A percentile compares a stretch with the other conserved stretches of the same genome.
Evolutionary conservation across 2,329 filamentous ascomycete genomes (phyloP).

Genomic region (Eutypa lata): DNA sequence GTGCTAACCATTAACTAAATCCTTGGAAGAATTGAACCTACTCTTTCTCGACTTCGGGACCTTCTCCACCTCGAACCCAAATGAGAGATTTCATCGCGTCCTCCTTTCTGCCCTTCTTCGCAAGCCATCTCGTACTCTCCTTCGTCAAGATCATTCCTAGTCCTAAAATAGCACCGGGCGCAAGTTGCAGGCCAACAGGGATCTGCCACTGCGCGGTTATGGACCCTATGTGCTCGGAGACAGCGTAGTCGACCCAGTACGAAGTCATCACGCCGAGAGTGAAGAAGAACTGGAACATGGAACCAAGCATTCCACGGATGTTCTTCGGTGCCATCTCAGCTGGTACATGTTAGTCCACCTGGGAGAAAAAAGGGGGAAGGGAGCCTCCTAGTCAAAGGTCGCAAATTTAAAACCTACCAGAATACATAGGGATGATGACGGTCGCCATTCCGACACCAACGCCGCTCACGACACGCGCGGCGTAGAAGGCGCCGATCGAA

Average conservation of each 20-base stretch:
- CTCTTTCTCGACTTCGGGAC: neutral
- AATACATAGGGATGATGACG: conserved; percentile 37
- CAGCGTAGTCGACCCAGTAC: conserved; percentile 53
- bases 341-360: neutral
- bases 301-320: conserved; percentile 44
- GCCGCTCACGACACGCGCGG: conserved; percentile 28
- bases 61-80: conserved; percentile 44
- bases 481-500: conserved; percentile 32
- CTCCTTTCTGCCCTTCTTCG: conserved; percentile 39
- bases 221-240: conserved; percentile 28
- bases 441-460: conserved; percentile 29
- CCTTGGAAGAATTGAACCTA: neutral
- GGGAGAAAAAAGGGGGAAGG: too few relatives aligned
- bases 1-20: neutral
- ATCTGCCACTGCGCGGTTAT: conserved; percentile 51
- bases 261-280: conserved; percentile 44
- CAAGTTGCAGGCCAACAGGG: conserved; percentile 49
- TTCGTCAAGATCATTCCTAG: conserved; percentile 45
- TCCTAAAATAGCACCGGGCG: conserved; percentile 44
- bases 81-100: conserved; percentile 45
- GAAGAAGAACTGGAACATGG: conserved; percentile 50
- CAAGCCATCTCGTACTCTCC: conserved; percentile 49
- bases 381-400: too few relatives aligned
- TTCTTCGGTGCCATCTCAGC: conserved; percentile 40
- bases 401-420: conserved; percentile 17